Percentiles rank a stretch among this genome's conserved stretches.
Conservation (phyloP, 1,139 yeast species). For the Sugiyamaella xylanicola region DNA sequence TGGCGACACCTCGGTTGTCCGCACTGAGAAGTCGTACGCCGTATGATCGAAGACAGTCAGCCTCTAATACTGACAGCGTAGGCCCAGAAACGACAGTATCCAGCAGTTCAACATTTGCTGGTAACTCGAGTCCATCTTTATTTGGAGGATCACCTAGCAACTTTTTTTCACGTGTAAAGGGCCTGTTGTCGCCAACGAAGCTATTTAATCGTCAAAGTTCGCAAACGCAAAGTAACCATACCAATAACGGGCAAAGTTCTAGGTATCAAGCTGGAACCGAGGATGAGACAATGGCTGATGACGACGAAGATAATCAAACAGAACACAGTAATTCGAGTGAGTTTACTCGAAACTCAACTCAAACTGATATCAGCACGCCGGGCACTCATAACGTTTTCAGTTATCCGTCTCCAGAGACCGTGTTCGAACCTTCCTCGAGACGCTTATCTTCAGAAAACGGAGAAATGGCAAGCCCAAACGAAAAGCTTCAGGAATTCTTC, state of each 20-base stretch:
- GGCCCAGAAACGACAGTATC: background rate
- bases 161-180: conserved; percentile 30
- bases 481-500: conserved; percentile 71
- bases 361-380: background rate
- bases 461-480: conserved; percentile 48
- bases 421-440: background rate
- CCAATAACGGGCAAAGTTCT: too few relatives aligned
- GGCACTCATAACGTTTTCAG: conserved; percentile 18
- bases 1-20: conserved; percentile 24
- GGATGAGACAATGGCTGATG: background rate
- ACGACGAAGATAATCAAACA: conserved; percentile 3
- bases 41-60: conserved; percentile 24
- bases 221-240: too few relatives aligned
- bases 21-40: conserved; percentile 28
- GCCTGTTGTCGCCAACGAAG: conserved; percentile 28
- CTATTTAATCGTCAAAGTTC: conserved; percentile 14
- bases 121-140: conserved; percentile 1
- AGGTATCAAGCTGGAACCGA: too few relatives aligned
- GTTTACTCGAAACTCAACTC: background rate
- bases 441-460: background rate
- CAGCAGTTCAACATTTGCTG: background rate
- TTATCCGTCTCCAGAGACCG: conserved; percentile 27
- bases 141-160: conserved; percentile 24
- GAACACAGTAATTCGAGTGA: background rate
- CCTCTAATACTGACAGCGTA: too few relatives aligned